These are phyloP conservation scores for Gaultheria prostrata DNA, from an alignment of 148 eudicot genomes.

Conservation along the genomic window DNA sequence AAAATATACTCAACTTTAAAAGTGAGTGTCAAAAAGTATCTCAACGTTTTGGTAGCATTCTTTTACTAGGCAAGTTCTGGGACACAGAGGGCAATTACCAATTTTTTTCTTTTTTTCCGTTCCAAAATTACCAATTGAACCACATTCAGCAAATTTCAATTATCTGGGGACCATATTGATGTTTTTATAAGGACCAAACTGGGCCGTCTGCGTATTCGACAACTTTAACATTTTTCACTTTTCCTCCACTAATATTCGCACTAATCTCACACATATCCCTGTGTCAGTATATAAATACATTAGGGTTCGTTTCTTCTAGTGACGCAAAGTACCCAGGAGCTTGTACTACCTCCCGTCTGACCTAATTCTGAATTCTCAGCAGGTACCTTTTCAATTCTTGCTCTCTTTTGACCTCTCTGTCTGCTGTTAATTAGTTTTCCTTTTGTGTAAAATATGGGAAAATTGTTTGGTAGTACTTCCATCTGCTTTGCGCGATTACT, in stretches of 20 bases:
- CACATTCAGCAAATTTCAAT: not conserved
- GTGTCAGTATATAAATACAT: not conserved
- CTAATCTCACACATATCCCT: not conserved
- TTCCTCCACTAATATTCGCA: not conserved
- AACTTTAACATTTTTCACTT: not conserved
- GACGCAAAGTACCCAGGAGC: not conserved
- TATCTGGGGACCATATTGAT: not conserved
- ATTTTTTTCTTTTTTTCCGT: too few species aligned
- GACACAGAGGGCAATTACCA: not conserved
- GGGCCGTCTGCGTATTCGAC: conserved; percentile 22
- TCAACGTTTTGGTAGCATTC: not conserved
- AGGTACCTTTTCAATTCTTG: not conserved
- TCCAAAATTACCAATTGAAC: not conserved
- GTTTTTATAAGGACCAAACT: not conserved
- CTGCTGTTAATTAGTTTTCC: not conserved
- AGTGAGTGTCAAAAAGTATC: too few species aligned
- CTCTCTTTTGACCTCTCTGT: not conserved
- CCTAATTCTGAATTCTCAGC: not conserved
- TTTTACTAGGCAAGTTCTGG: not conserved
- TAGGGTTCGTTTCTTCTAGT: conserved; percentile 9
- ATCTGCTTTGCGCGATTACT: not conserved
- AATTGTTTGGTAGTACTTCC: not conserved
- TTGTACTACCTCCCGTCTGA: not conserved
- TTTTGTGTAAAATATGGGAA: not conserved
- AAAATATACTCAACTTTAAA: not conserved